These are phyloP conservation scores for Nymphaea colorata DNA, from an alignment of 164 flowering plant genomes.

Conservation along the genomic window DNA sequence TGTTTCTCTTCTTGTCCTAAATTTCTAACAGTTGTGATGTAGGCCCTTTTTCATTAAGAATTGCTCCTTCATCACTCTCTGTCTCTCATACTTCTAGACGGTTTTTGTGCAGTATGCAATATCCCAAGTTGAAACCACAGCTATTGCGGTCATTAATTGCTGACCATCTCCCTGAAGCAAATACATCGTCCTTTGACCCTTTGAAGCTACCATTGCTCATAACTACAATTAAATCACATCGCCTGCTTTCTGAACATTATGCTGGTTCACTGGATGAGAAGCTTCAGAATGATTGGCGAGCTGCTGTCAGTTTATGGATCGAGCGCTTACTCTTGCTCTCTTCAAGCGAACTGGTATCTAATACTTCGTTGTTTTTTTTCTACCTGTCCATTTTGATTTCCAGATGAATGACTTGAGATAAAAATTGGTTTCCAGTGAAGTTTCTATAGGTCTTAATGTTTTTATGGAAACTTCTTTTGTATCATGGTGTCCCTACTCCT, in stretches of 20 bases:
- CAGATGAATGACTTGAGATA: neutral
- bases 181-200: slow-evolving; percentile 26
- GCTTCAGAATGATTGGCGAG: slow-evolving; percentile 33
- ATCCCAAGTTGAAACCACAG: slow-evolving; percentile 42
- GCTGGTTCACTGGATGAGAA: slow-evolving; percentile 18
- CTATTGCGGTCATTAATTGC: slow-evolving; percentile 36
- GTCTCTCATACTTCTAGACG: too few species aligned
- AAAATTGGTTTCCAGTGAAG: neutral
- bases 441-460: too few species aligned
- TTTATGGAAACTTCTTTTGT: neutral
- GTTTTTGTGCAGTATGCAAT: slow-evolving; percentile 20
- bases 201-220: slow-evolving; percentile 31
- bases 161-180: slow-evolving; percentile 46
- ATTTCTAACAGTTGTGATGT: too few species aligned
- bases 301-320: slow-evolving; percentile 60
- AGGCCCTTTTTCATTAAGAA: too few species aligned
- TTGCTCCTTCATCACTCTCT: too few species aligned
- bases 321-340: slow-evolving; percentile 35
- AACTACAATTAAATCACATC: slow-evolving; percentile 35
- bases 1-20: too few species aligned
- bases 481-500: neutral
- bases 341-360: slow-evolving; percentile 38
- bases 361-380: neutral
- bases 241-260: slow-evolving; percentile 41
- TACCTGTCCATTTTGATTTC: neutral